These are phyloP conservation scores for Pachyrhizus erosus DNA, from an alignment of 306 rosid species.

Conservation along the genomic window DNA sequence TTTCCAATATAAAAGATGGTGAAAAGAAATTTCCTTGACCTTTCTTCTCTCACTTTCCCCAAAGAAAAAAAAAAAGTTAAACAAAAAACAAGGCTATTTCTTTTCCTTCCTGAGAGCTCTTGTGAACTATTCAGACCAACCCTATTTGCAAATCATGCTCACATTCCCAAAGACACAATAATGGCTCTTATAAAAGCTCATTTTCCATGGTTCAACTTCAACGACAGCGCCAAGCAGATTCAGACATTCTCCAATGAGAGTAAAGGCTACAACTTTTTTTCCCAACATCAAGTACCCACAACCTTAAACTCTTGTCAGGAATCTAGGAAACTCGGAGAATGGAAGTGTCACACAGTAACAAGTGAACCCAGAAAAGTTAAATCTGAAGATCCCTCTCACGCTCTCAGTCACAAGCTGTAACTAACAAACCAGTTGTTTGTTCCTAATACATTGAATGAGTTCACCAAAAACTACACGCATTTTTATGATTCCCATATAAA, in stretches of 20 bases:
- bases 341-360: constrained; percentile 33
- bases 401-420: constrained; percentile 16
- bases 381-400: constrained; percentile 30
- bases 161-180: neutral
- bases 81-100: neutral
- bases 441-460: constrained; percentile 46
- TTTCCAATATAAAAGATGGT: constrained; percentile 11
- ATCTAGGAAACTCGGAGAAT: constrained; percentile 35
- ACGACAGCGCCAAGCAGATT: constrained; percentile 30
- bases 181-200: neutral
- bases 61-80: neutral
- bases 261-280: constrained; percentile 43
- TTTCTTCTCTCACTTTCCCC: constrained; percentile 15
- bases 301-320: constrained; percentile 45
- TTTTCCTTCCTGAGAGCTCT: constrained; percentile 34
- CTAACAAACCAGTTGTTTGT: constrained; percentile 5
- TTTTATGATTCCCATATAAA: constrained; percentile 28
- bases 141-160: constrained; percentile 47
- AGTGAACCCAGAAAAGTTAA: constrained; percentile 33
- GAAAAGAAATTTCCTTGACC: constrained; percentile 4
- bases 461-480: constrained; percentile 34
- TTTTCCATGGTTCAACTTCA: constrained; percentile 16
- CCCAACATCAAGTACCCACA: constrained; percentile 14
- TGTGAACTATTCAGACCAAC: constrained; percentile 30
- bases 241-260: constrained; percentile 38